A percentile compares a stretch with the other conserved stretches of the same genome.
These are phyloP conservation scores for Boletus pseudopeckii DNA, from an alignment of 768 basidiomycete species.

Conservation along the genomic window DNA sequence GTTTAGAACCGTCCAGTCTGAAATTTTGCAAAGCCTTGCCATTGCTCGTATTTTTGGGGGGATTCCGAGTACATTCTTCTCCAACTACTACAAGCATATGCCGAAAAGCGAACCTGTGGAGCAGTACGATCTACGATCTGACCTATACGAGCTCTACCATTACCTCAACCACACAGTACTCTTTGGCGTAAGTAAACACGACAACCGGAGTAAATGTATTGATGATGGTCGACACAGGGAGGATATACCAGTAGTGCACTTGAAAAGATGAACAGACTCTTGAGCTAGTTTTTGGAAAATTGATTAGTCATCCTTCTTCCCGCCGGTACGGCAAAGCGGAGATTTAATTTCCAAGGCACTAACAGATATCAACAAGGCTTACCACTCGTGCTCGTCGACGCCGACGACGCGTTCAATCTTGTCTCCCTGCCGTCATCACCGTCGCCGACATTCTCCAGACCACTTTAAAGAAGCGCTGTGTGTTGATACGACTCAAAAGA, in stretches of 20 bases:
- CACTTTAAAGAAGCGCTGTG: not conserved
- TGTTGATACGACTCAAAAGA: not conserved
- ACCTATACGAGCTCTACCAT: slow-evolving; percentile 79
- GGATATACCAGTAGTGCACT: slow-evolving; percentile 55
- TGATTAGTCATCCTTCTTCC: slow-evolving; percentile 18
- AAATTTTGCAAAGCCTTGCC: slow-evolving; percentile 48
- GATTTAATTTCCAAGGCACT: slow-evolving; percentile 6
- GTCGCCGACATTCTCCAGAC: not conserved
- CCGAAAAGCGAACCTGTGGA: slow-evolving; percentile 64
- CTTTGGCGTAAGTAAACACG: slow-evolving; percentile 58
- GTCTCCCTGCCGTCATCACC: slow-evolving; percentile 12
- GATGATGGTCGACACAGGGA: slow-evolving; percentile 26
- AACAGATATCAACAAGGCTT: slow-evolving; percentile 30
- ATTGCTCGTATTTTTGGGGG: slow-evolving; percentile 82
- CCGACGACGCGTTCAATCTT: slow-evolving; percentile 19
- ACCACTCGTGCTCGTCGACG: slow-evolving; percentile 20
- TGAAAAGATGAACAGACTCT: slow-evolving; percentile 40
- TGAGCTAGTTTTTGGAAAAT: slow-evolving; percentile 31
- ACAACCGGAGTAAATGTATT: not conserved
- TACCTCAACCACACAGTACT: slow-evolving; percentile 79
- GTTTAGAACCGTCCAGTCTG: not conserved
- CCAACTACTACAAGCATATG: slow-evolving; percentile 57
- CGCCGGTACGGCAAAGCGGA: slow-evolving; percentile 11
- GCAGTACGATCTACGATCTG: slow-evolving; percentile 59
- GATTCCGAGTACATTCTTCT: slow-evolving; percentile 60